Base-by-base conservation (phyloP, 1,284 basidiomycete genomes). In the Trichosporon sp. region DNA sequence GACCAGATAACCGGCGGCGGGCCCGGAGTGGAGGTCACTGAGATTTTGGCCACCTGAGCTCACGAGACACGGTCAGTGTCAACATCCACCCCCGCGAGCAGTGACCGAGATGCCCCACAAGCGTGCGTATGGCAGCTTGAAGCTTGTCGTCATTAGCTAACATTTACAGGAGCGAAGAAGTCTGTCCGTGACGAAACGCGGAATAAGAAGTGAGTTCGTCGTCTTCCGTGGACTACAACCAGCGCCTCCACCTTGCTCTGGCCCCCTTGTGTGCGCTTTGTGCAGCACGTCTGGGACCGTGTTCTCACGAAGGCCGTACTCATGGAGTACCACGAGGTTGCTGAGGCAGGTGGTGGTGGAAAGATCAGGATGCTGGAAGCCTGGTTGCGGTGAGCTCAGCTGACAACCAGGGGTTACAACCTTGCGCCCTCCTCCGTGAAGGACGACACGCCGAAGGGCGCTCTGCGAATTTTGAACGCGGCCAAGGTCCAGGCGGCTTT, bases 81-180 rank as follows among this genome's bases (percentile, higher is more conserved):
- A 51, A 64, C 60, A 56, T 32, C 51, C 78, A 76, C 75, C 76
- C 77, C 65, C 76, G 31, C 27, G 18, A 80, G 65, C 76, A 80
- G 62, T 75, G 75, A 18, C 21, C 64, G 72, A 60, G 2, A 83
- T 82, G 81, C 80, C 80, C 64, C 81, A 83, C 68, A 83, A 83
- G 72, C 79, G 81, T 81, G 58, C 71, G 79, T 73, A 21, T 11
- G 8, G 9, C 38, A 18, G 7, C 12, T 42, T 2, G n/a, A 53
- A 35, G 51, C 23, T 3, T 8, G 18, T 3, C 29, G 11, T 31
- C 15, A 38, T 15, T n/a, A 29, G 38, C 66, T 69, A 66, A 70
- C 68, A 8, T 31, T 1, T 5, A 6, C 68, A 83, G 81, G 82
- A 38, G 78, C 81, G 9, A 83, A 83, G 68, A 67, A 74, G 51